Conservation (phyloP, 2,329 filamentous ascomycete genomes). For the Lachnellula occidentalis region DNA sequence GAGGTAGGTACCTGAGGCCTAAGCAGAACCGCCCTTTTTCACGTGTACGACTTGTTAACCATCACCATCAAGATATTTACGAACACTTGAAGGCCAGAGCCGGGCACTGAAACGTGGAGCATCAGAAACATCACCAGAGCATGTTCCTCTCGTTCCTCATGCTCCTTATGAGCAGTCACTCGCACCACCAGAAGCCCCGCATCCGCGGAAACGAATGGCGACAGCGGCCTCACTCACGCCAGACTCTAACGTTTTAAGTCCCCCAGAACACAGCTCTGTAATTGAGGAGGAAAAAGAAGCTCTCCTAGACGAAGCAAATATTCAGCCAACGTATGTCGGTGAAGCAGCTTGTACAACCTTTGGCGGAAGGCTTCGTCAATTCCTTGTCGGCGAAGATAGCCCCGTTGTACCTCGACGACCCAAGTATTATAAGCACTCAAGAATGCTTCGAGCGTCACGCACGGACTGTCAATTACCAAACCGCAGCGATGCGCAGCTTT, state of each 20-base stretch:
- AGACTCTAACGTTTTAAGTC: conserved; percentile 12
- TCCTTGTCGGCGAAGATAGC: conserved; percentile 30
- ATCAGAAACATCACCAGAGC: not conserved
- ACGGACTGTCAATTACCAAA: conserved; percentile 32
- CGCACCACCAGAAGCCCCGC: not conserved
- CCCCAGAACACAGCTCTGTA: conserved; percentile 24
- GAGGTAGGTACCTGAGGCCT: not conserved
- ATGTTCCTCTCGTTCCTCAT: not conserved
- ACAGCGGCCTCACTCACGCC: conserved; percentile 12
- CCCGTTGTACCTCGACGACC: conserved; percentile 28
- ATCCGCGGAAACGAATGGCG: conserved; percentile 11
- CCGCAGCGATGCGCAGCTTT: conserved; percentile 32
- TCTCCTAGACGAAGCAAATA: conserved; percentile 31
- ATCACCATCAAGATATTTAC: conserved; percentile 29
- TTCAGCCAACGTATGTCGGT: conserved; percentile 30
- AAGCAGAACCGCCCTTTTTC: no score
- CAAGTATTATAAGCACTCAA: not conserved
- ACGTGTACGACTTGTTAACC: not conserved
- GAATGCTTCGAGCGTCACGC: conserved; percentile 14
- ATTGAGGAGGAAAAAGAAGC: conserved; percentile 28
- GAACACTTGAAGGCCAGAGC: conserved; percentile 26
- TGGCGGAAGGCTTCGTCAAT: conserved; percentile 35
- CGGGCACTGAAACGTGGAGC: conserved; percentile 4
- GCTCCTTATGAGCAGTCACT: not conserved
- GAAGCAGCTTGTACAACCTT: conserved; percentile 37